Evolutionary conservation across 768 basidiomycete species (phyloP).

Genomic region (Tylopilus vinaceipallidus): DNA sequence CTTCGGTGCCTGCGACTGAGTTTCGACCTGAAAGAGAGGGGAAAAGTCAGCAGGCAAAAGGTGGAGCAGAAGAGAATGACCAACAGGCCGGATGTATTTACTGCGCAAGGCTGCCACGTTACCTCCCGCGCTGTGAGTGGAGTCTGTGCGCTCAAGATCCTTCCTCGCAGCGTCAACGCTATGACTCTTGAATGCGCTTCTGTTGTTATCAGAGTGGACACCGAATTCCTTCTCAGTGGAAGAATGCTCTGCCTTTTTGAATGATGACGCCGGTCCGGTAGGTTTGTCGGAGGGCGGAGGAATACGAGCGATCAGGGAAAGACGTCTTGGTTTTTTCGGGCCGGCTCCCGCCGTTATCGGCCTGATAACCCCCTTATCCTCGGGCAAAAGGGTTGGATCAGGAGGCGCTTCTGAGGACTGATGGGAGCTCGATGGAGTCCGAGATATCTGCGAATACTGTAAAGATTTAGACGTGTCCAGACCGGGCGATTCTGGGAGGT

Average conservation of each 20-base stretch:
- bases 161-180: conserved; percentile 33
- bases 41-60: conserved; percentile 3
- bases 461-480: conserved; percentile 2
- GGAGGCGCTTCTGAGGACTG: background rate
- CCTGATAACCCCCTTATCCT: background rate
- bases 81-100: conserved; percentile 56
- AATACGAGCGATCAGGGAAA: conserved; percentile 21
- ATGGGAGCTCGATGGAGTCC: conserved; percentile 1
- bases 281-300: conserved; percentile 17
- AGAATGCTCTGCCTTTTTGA: conserved; percentile 18
- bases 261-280: conserved; percentile 15
- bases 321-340: conserved; percentile 17
- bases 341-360: background rate
- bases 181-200: conserved; percentile 24
- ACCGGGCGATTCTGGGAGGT: conserved; percentile 5
- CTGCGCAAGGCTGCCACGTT: conserved; percentile 70
- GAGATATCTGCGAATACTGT: conserved; percentile 7
- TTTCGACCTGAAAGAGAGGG: conserved; percentile 43
- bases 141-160: conserved; percentile 49
- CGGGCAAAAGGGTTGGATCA: background rate
- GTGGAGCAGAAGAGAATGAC: conserved; percentile 22
- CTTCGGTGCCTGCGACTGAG: conserved; percentile 52
- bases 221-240: conserved; percentile 36
- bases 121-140: conserved; percentile 51
- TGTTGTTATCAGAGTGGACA: conserved; percentile 19